phyloP scores from a whole-genome alignment of 2,329 filamentous ascomycete species.

The Pseudophaeomoniella oleicola region DNA sequence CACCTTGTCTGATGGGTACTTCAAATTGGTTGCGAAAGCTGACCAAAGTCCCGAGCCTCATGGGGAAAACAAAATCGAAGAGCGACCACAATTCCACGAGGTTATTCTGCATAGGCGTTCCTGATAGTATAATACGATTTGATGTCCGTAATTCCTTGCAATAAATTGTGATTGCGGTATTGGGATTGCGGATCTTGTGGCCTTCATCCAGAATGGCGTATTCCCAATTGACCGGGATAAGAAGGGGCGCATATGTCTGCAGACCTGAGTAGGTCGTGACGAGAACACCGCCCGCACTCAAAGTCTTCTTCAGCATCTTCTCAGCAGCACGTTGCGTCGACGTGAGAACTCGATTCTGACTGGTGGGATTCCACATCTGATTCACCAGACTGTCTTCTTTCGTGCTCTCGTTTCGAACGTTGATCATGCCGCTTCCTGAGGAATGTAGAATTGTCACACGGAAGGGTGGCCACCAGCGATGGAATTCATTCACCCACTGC shows the following conservation, averaged over 20 bases:
- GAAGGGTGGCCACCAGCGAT: slow-evolving; percentile 98
- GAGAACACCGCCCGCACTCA: slow-evolving; percentile 75
- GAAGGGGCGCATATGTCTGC: slow-evolving; percentile 74
- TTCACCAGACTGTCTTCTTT: slow-evolving; percentile 49
- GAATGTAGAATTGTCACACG: slow-evolving; percentile 90
- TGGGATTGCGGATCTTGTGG: slow-evolving; percentile 95
- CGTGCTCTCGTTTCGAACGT: slow-evolving; percentile 47
- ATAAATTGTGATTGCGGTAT: slow-evolving; percentile 84
- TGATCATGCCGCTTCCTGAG: slow-evolving; percentile 92
- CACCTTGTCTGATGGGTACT: slow-evolving; percentile 81
- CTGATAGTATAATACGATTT: slow-evolving; percentile 84
- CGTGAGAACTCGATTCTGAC: slow-evolving; percentile 23
- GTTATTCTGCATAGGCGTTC: slow-evolving; percentile 97
- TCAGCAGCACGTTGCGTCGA: slow-evolving; percentile 56
- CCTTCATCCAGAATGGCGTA: slow-evolving; percentile 93
- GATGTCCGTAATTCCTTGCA: slow-evolving; percentile 87
- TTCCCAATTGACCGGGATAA: slow-evolving; percentile 77
- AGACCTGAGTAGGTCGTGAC: slow-evolving; percentile 93
- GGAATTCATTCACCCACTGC: slow-evolving; percentile 98
- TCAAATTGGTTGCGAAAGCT: slow-evolving; percentile 88
- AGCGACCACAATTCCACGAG: slow-evolving; percentile 89
- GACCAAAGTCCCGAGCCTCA: slow-evolving; percentile 82
- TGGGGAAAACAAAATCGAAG: slow-evolving; percentile 95
- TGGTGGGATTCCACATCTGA: slow-evolving; percentile 35
- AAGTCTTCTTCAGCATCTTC: slow-evolving; percentile 68